Base-by-base conservation (phyloP, 2,329 filamentous ascomycete genomes). In the Hymenotorrendiella dingleyae region DNA sequence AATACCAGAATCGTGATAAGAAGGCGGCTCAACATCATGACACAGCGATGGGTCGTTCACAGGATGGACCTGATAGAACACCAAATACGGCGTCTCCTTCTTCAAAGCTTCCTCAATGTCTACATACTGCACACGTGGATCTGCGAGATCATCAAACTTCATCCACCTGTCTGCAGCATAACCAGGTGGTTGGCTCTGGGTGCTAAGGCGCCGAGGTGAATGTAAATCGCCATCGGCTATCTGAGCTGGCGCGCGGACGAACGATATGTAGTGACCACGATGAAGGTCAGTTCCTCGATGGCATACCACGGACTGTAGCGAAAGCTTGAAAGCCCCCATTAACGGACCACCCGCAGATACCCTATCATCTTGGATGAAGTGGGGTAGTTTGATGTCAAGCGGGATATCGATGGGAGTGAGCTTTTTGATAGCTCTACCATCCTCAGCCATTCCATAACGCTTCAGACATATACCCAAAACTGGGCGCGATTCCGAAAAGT, bases 1-100 rank as follows among this genome's bases (percentile, higher is more conserved):
- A 36, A 57, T 42, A 8, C 49, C 51, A 10, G 59, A 56, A 39
- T 76, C 72, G 36, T 72, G 67, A 52, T 83, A 83, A 1, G 78
- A 77, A 1, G 79, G 79, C 3, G 78, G 79, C 1, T 66, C 70
- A 33, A 65, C 65, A 6, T 72, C 70, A 23, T 20, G 28, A 16
- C 19, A 26, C 35, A 33, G 5, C 22, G 38, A 19, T 4, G 34
- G 14, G 43, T 90, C 85, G 22, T 87, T 78, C 57, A 94, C 88
- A 0, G 91, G 90, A 22, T 94, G 77, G 29, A 97, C 86, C 62
- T 96, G 91, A 59, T 96, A 98, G 64, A 97, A 97, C 0, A 98
- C 71, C 6, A 97, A 74, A 61, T 97, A 97, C 0, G 93, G 91
- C 62, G 88, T 94, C 62, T 96, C 90, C n/a, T 84, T 76, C 53